These are phyloP conservation scores for Durusdinium trenchii DNA, from an alignment of 73 alveolate genomes.

Conservation along the genomic window DNA sequence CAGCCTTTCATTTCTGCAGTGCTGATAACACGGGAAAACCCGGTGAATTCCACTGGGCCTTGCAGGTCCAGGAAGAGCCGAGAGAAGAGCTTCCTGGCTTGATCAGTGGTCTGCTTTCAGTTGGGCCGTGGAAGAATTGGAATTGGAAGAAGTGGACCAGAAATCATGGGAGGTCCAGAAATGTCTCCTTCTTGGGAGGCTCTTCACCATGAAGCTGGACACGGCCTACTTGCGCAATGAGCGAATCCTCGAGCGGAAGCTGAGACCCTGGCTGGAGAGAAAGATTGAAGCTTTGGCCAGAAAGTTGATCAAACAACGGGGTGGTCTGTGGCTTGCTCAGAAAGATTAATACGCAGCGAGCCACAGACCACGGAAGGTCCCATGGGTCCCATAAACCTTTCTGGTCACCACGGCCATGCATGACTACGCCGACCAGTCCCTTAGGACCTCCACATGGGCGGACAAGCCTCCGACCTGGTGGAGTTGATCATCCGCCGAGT, in stretches of 20 bases:
- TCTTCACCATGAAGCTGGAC: conserved; percentile 85
- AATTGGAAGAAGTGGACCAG: no score
- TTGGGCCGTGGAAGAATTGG: not conserved
- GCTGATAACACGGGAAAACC: no score
- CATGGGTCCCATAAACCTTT: not conserved
- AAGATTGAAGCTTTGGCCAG: conserved; percentile 16
- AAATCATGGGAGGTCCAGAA: no score
- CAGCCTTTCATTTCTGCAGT: no score
- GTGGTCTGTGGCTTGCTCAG: not conserved
- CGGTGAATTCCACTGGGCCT: no score
- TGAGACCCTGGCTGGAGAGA: conserved; percentile 94
- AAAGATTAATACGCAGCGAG: no score
- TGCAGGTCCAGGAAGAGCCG: conserved; percentile 92
- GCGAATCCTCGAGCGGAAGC: conserved; percentile 86
- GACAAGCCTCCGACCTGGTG: conserved; percentile 70
- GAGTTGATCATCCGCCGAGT: conserved; percentile 79
- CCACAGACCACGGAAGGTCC: no score
- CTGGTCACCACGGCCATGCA: not conserved
- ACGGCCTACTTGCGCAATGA: conserved; percentile 77
- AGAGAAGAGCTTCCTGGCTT: not conserved
- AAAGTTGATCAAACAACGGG: not conserved
- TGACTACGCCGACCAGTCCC: not conserved
- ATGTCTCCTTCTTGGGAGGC: not conserved
- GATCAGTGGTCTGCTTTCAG: not conserved
- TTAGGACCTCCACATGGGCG: conserved; percentile 74